phyloP scores from a whole-genome alignment of 2,329 filamentous ascomycete genomes.

The Venturia oleaginea region DNA sequence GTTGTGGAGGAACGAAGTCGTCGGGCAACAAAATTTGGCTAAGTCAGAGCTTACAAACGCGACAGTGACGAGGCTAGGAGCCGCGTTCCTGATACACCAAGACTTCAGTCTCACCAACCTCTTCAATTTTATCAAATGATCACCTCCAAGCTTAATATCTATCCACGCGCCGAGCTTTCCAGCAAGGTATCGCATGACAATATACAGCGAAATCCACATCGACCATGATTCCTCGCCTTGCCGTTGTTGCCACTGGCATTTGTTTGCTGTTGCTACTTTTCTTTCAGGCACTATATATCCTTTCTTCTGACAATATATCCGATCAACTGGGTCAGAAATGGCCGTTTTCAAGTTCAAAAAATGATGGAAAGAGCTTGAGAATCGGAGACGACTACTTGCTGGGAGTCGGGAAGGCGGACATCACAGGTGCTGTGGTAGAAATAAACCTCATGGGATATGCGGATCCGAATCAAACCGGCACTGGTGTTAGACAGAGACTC shows the following conservation, averaged over 20 bases:
- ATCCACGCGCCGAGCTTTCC: background rate
- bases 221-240: background rate
- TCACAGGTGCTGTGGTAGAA: constrained; percentile 77
- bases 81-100: background rate
- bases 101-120: background rate
- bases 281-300: background rate
- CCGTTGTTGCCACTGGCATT: background rate
- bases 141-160: background rate
- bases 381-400: constrained; percentile 42
- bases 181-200: background rate
- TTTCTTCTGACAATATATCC: background rate
- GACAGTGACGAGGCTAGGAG: background rate
- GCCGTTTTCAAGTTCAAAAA: background rate
- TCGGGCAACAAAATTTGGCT: background rate
- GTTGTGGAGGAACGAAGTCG: background rate
- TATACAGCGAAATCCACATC: background rate
- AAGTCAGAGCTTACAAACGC: background rate
- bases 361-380: background rate
- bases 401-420: constrained; percentile 63
- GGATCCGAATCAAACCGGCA: constrained; percentile 70
- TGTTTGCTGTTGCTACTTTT: background rate
- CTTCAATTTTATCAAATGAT: background rate
- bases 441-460: constrained; percentile 91
- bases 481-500: constrained; percentile 75
- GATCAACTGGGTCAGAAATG: background rate